Percentiles rank a stretch among this genome's conserved stretches.
phyloP scores from a whole-genome alignment of 176 grass and related monocot genomes.

The Pontederia crassipes region DNA sequence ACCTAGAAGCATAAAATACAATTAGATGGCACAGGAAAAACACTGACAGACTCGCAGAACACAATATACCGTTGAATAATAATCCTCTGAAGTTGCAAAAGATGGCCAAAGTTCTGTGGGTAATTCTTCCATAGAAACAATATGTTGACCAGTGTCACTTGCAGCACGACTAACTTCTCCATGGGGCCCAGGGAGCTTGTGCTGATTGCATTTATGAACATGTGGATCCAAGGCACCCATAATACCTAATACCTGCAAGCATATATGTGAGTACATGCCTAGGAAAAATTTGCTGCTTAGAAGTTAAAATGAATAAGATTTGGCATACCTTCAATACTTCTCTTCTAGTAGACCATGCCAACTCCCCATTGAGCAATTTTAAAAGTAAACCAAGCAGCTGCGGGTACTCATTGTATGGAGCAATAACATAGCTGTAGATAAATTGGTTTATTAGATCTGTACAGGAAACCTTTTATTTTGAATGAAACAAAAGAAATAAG shows the following conservation, averaged over 20 bases:
- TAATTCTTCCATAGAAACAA: slow-evolving; percentile 93
- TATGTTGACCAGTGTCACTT: slow-evolving; percentile 75
- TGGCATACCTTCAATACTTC: slow-evolving; percentile 87
- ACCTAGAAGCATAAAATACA: slow-evolving; percentile 42
- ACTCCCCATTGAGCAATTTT: slow-evolving; percentile 92
- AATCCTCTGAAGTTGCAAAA: slow-evolving; percentile 89
- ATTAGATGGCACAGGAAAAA: slow-evolving; percentile 19
- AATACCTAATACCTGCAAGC: slow-evolving; percentile 85
- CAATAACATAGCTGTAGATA: slow-evolving; percentile 69
- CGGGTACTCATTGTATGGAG: slow-evolving; percentile 94
- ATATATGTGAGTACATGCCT: slow-evolving; percentile 15
- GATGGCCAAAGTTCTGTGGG: slow-evolving; percentile 95
- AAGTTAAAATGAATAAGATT: slow-evolving; percentile 5
- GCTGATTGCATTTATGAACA: slow-evolving; percentile 88
- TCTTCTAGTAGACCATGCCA: slow-evolving; percentile 92
- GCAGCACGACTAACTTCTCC: slow-evolving; percentile 51
- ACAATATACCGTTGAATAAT: slow-evolving; percentile 81
- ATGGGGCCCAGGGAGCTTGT: slow-evolving; percentile 71
- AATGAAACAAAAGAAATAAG: background rate
- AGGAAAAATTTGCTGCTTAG: background rate
- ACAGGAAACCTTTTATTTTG: background rate
- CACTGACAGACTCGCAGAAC: slow-evolving; percentile 9
- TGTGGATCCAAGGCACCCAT: slow-evolving; percentile 99
- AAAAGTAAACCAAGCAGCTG: slow-evolving; percentile 88
- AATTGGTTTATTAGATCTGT: background rate